phyloP scores from a whole-genome alignment of 179 eudicot species.

The Corrigiola litoralis region DNA sequence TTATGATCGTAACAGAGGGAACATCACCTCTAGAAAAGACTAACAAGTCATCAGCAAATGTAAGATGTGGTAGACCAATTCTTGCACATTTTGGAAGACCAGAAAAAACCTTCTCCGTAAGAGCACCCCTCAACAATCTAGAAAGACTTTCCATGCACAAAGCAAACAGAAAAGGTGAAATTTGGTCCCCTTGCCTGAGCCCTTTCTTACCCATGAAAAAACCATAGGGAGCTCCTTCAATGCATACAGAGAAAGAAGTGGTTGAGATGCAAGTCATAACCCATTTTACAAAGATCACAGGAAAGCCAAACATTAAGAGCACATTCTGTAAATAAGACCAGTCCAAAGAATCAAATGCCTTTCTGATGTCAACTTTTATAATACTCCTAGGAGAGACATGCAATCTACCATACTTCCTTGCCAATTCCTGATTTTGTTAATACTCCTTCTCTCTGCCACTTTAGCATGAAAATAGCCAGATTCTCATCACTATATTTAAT shows the following conservation, averaged over 20 bases:
- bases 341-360: background rate
- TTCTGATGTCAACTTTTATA: background rate
- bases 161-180: too few species aligned
- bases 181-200: too few species aligned
- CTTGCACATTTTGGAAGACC: too few species aligned
- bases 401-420: background rate
- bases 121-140: too few species aligned
- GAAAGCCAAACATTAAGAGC: background rate
- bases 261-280: background rate
- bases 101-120: too few species aligned
- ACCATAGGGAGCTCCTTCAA: background rate
- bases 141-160: too few species aligned
- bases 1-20: too few species aligned
- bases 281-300: background rate
- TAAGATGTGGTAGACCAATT: too few species aligned
- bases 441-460: too few species aligned
- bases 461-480: background rate
- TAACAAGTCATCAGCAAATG: too few species aligned
- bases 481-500: background rate
- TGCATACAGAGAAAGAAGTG: background rate
- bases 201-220: background rate
- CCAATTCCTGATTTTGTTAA: background rate
- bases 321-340: background rate
- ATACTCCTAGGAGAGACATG: background rate
- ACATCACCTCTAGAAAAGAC: too few species aligned